A percentile compares a stretch with the other conserved stretches of the same genome.
Conservation (phyloP, 306 rosid genomes). For the Cicer pinnatifidum region DNA sequence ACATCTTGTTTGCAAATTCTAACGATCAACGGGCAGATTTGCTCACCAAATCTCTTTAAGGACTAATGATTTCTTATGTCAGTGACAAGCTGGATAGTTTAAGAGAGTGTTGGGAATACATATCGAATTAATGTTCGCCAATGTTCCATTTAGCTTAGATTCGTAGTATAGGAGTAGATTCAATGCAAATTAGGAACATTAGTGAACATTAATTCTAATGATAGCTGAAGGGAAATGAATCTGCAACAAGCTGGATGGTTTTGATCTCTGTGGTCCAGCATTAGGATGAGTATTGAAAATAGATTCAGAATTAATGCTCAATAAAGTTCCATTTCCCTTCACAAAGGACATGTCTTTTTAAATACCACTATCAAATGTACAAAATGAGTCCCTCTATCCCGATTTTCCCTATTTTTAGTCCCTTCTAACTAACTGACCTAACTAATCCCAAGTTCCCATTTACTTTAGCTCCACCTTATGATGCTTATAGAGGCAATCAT, state of each 20-base stretch:
- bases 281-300: background rate
- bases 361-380: background rate
- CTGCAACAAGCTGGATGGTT: too few species aligned
- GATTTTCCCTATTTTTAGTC: background rate
- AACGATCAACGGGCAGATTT: too few species aligned
- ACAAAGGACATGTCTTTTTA: background rate
- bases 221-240: too few species aligned
- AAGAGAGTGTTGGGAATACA: too few species aligned
- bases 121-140: too few species aligned
- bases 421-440: background rate
- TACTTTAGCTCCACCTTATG: background rate
- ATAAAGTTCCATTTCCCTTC: background rate
- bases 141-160: too few species aligned
- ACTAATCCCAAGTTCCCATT: background rate
- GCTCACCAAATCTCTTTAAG: too few species aligned
- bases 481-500: slow-evolving; percentile 3
- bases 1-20: background rate
- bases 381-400: background rate
- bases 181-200: too few species aligned
- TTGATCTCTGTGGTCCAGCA: background rate
- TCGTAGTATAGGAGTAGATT: too few species aligned
- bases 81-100: too few species aligned
- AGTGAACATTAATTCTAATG: too few species aligned
- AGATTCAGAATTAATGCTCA: background rate
- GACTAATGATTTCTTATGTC: too few species aligned